Base-by-base conservation (phyloP, 441 rosid species). In the Brassica balearica region DNA sequence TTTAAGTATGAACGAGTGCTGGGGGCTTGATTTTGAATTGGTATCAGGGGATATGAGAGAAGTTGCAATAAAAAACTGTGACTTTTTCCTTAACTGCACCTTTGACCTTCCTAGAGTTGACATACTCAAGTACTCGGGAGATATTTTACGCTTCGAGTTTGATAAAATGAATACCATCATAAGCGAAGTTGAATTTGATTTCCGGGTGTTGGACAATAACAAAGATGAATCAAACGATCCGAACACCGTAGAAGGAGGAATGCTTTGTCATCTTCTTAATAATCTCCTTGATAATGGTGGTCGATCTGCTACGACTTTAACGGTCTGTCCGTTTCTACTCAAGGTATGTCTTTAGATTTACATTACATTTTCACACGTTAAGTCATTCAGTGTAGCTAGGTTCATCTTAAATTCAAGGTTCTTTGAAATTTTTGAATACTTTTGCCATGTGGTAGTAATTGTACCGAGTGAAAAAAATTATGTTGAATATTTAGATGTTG, bases 131-230 rank as follows among this genome's bases (percentile, higher is more conserved):
- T 86, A 80, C 62, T 65, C 75, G 1, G 88, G 91, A 3, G 36
- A 51, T 1, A 22, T 77, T 8, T 55, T 17, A 22, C 2, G 4
- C 61, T 22, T 56, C 15, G 12, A 56, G 0, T 8, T 86, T 41
- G 67, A 64, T 73, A 65, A n/a, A 2, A 2, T 2, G 27, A 6
- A 5, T 14, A 5, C 23, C 8, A 32, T 11, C 46, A 8, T 86
- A 43, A 74, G 71, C n/a, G 83, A 87, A 73, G 87, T 75, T n/a
- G 65, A 84, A 8, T 76, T 89, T 25, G 86, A 87, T 71, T 89
- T 89, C 56, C 69, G 62, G 12, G 32, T 27, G 5, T 77, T 82
- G 55, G 4, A 34, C 38, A 34, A 20, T 0, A 77, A 71, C 10
- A 83, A n/a, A 2, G 10, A 29, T 7, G 43, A 14, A 1, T 1